phyloP scores from a whole-genome alignment of 2,329 filamentous ascomycete genomes.

The Leptoxyphium fumago region DNA sequence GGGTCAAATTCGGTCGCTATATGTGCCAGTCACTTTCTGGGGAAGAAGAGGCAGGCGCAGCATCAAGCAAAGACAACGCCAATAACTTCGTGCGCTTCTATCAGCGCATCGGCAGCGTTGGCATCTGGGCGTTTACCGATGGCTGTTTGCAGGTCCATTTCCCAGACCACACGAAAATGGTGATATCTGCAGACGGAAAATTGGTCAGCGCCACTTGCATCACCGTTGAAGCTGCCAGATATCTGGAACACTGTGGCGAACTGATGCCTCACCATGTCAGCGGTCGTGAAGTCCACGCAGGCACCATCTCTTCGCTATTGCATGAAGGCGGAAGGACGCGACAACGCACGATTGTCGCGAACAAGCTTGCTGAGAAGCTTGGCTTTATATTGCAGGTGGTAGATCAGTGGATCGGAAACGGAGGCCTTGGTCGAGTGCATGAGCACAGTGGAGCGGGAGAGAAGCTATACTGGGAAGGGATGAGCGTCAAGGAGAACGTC shows the following conservation, averaged over 20 bases:
- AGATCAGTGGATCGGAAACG: constrained; percentile 55
- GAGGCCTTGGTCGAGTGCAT: constrained; percentile 45
- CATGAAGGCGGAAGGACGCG: constrained; percentile 38
- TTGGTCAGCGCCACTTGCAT: constrained; percentile 69
- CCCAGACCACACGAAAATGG: constrained; percentile 74
- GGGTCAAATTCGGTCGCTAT: constrained; percentile 58
- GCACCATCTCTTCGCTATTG: constrained; percentile 57
- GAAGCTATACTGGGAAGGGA: constrained; percentile 28
- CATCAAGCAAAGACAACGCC: constrained; percentile 24
- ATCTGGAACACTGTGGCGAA: constrained; percentile 47
- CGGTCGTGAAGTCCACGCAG: constrained; percentile 54
- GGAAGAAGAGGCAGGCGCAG: constrained; percentile 29
- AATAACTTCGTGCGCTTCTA: constrained; percentile 59
- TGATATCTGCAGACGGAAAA: constrained; percentile 58
- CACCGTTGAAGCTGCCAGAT: constrained; percentile 52
- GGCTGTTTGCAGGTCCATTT: constrained; percentile 80
- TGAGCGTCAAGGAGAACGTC: constrained; percentile 28
- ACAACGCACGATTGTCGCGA: constrained; percentile 47
- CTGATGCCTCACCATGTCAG: constrained; percentile 53
- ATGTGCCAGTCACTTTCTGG: constrained; percentile 36
- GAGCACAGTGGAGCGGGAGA: constrained; percentile 17
- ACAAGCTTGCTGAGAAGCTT: constrained; percentile 60
- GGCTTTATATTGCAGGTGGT: constrained; percentile 55
- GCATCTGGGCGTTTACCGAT: constrained; percentile 68
- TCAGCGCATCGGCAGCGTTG: constrained; percentile 65